Evolutionary conservation across 176 grass and related monocot species (phyloP).

Genomic region (Olyra latifolia): DNA sequence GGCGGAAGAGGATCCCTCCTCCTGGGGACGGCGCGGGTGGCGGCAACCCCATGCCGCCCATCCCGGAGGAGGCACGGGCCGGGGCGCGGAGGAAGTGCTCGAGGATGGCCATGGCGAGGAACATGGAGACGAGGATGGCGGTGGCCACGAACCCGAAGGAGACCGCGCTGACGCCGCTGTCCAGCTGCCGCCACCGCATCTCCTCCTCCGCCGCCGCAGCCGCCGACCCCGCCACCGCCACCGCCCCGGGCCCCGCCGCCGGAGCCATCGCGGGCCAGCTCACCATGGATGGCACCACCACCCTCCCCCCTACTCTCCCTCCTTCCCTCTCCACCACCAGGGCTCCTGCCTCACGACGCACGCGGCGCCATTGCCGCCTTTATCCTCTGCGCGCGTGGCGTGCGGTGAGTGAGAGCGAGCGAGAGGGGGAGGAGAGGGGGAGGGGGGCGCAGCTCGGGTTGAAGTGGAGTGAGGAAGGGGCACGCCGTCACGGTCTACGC

Average conservation of each 20-base stretch:
- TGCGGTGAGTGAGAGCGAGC: not conserved
- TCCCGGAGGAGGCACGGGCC: constrained; percentile 15
- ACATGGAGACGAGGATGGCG: constrained; percentile 97
- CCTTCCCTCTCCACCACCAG: not conserved
- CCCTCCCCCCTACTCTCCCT: not conserved
- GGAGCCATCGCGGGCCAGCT: constrained; percentile 48
- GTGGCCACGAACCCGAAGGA: constrained; percentile 99
- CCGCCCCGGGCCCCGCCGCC: constrained; percentile 16
- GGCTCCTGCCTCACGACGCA: constrained; percentile 4
- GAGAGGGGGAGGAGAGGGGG: not conserved
- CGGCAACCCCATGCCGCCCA: not conserved
- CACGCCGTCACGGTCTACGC: not conserved
- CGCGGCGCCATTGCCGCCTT: constrained; percentile 33
- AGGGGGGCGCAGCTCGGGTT: not conserved
- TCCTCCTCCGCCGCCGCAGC: constrained; percentile 28
- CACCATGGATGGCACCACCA: constrained; percentile 17
- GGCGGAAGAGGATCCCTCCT: constrained; percentile 29
- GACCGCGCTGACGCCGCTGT: constrained; percentile 77
- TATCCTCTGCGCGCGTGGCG: not conserved
- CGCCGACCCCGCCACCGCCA: not conserved
- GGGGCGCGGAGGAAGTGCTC: constrained; percentile 76
- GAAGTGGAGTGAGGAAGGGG: not conserved
- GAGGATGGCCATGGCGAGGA: constrained; percentile 93
- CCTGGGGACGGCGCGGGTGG: not conserved
- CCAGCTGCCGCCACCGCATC: constrained; percentile 76